phyloP scores from a whole-genome alignment of 495 filamentous ascomycete species.

The Rusavskia elegans region DNA sequence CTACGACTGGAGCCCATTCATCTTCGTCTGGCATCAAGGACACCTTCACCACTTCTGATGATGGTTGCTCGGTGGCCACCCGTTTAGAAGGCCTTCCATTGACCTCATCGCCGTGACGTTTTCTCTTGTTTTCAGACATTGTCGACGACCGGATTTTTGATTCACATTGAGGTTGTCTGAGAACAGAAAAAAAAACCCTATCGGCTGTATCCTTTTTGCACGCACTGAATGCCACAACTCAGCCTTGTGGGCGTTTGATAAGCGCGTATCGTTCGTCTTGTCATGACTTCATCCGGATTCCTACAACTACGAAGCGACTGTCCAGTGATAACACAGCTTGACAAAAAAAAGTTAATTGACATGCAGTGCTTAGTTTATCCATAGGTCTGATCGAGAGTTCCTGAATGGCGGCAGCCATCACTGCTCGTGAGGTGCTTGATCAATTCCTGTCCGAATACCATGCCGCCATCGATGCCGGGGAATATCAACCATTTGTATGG shows the following conservation, averaged over 20 bases:
- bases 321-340: too few relatives aligned
- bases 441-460: neutral
- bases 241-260: too few relatives aligned
- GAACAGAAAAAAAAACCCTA: neutral
- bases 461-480: constrained; percentile 17
- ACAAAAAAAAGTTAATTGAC: too few relatives aligned
- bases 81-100: constrained; percentile 45
- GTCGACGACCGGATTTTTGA: neutral
- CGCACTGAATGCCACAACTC: too few relatives aligned
- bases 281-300: too few relatives aligned
- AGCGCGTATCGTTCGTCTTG: too few relatives aligned
- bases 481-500: constrained; percentile 35
- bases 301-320: too few relatives aligned
- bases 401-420: neutral
- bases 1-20: constrained; percentile 48
- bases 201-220: too few relatives aligned
- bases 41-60: constrained; percentile 33
- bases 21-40: constrained; percentile 40
- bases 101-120: constrained; percentile 39
- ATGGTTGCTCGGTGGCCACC: constrained; percentile 30
- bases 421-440: neutral
- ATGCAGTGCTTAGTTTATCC: too few relatives aligned
- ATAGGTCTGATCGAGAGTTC: too few relatives aligned
- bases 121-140: constrained; percentile 54
- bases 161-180: neutral